Conservation (phyloP, 192 early-diverging fungal genomes). For the Powellomyces hirtus region DNA sequence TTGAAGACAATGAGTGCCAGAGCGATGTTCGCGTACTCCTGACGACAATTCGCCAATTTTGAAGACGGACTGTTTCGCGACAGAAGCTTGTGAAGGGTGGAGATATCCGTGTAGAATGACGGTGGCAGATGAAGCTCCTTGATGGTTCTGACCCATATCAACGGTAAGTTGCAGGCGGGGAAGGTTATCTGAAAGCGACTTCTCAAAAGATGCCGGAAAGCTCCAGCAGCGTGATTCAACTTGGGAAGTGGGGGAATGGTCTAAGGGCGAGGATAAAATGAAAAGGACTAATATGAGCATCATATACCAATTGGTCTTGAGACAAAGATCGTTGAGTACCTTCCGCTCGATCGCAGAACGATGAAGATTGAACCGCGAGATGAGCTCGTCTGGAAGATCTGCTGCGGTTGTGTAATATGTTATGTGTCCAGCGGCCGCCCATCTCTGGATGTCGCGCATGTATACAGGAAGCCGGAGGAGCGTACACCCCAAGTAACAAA, state of each 20-base stretch:
- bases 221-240: no score
- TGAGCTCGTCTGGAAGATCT: conserved; percentile 10
- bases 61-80: neutral
- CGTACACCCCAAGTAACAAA: conserved; percentile 18
- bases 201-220: neutral
- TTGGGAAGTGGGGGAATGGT: no score
- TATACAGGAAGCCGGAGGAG: conserved; percentile 16
- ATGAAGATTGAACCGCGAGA: neutral
- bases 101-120: conserved; percentile 9
- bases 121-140: conserved; percentile 4
- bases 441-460: conserved; percentile 14
- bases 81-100: neutral
- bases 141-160: conserved; percentile 10
- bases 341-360: conserved; percentile 8
- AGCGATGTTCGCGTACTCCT: neutral
- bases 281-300: neutral
- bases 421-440: conserved; percentile 2
- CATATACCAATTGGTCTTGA: neutral
- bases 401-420: conserved; percentile 5
- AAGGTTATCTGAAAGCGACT: neutral
- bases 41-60: neutral
- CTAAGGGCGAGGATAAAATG: no score
- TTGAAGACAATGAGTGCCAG: conserved; percentile 20
- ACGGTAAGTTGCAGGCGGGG: neutral
- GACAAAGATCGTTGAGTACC: neutral